These are phyloP conservation scores for Coprinopsis strossmayeri DNA, from an alignment of 768 basidiomycete species.

Conservation along the genomic window DNA sequence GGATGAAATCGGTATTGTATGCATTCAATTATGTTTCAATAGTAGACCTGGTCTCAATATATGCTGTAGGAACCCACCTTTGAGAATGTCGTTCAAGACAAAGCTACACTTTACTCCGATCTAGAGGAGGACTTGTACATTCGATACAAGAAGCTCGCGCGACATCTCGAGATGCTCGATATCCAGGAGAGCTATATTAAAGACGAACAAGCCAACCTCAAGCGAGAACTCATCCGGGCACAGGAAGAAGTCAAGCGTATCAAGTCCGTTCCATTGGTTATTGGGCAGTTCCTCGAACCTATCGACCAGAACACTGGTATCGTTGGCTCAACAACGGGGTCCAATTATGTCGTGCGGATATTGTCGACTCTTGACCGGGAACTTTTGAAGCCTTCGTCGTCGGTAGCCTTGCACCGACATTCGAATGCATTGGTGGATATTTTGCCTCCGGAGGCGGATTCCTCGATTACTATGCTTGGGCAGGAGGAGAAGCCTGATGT, in stretches of 20 bases:
- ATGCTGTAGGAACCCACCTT: slow-evolving; percentile 82
- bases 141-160: slow-evolving; percentile 94
- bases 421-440: slow-evolving; percentile 99
- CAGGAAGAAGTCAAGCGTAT: slow-evolving; percentile 99
- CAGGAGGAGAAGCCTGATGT: slow-evolving; percentile 95
- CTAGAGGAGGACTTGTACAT: slow-evolving; percentile 91
- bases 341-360: slow-evolving; percentile 97
- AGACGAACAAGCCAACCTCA: slow-evolving; percentile 96
- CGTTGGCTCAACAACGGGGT: slow-evolving; percentile 95
- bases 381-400: slow-evolving; percentile 92
- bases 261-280: slow-evolving; percentile 96
- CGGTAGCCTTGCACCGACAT: slow-evolving; percentile 97
- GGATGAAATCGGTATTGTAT: slow-evolving; percentile 88
- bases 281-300: slow-evolving; percentile 98
- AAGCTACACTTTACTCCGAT: slow-evolving; percentile 79
- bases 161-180: slow-evolving; percentile 92
- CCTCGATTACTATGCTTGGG: slow-evolving; percentile 91
- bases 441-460: slow-evolving; percentile 96
- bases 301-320: slow-evolving; percentile 98
- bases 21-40: not conserved
- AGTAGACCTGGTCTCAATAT: not conserved
- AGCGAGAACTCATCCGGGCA: slow-evolving; percentile 95
- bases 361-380: slow-evolving; percentile 96
- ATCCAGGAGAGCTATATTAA: slow-evolving; percentile 97
- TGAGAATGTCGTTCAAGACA: slow-evolving; percentile 82